These are phyloP conservation scores for Sphenostylis stenocarpa DNA, from an alignment of 306 rosid species.

Conservation along the genomic window DNA sequence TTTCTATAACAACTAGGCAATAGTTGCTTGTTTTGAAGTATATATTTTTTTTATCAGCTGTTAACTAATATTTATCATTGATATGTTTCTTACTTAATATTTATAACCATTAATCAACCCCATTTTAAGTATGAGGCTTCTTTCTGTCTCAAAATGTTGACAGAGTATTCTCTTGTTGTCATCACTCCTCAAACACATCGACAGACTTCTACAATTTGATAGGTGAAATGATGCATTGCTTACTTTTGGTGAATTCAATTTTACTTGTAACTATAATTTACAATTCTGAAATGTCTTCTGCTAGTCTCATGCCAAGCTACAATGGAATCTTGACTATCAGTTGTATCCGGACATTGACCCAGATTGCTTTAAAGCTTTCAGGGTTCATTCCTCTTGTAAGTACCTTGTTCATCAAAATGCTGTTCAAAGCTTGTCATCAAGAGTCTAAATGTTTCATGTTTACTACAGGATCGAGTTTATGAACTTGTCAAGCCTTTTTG, in stretches of 20 bases:
- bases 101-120: not conserved
- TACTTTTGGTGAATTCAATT: conserved; percentile 24
- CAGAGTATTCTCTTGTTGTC: conserved; percentile 85
- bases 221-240: conserved; percentile 54
- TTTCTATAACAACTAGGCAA: not conserved
- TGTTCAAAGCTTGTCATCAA: conserved; percentile 27
- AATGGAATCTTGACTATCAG: conserved; percentile 89
- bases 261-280: conserved; percentile 34
- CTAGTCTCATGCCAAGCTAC: conserved; percentile 97
- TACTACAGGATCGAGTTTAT: conserved; percentile 74
- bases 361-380: conserved; percentile 86
- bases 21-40: not conserved
- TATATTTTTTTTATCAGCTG: not conserved
- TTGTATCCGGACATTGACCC: conserved; percentile 87
- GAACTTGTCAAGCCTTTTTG: conserved; percentile 80
- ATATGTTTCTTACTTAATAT: conserved; percentile 2
- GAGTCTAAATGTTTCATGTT: conserved; percentile 30
- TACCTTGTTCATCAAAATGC: conserved; percentile 29
- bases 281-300: conserved; percentile 40
- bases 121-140: conserved; percentile 23
- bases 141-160: conserved; percentile 39
- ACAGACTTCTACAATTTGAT: conserved; percentile 87
- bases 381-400: conserved; percentile 82
- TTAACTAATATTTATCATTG: not conserved
- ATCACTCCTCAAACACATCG: conserved; percentile 91